Percentiles rank a stretch among this genome's conserved stretches.
These are phyloP conservation scores for Stagonosporopsis rhizophila DNA, from an alignment of 2,329 filamentous ascomycete species.

Conservation along the genomic window DNA sequence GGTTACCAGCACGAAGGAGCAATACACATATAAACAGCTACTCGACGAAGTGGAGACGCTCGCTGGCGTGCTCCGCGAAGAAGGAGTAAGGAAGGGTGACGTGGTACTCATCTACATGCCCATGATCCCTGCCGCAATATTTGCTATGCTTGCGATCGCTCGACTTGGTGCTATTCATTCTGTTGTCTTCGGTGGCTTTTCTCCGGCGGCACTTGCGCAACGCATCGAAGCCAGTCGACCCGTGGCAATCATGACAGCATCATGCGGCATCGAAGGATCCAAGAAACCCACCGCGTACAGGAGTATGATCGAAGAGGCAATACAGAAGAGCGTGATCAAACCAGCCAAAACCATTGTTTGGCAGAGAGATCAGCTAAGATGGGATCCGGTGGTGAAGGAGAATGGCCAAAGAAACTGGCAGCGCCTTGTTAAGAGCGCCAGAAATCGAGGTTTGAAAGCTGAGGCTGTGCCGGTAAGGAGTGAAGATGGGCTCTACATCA, in stretches of 20 bases:
- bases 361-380: slow-evolving; percentile 79
- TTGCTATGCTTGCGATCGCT: slow-evolving; percentile 82
- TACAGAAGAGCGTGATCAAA: slow-evolving; percentile 72
- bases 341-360: slow-evolving; percentile 78
- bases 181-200: slow-evolving; percentile 94
- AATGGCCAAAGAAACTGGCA: slow-evolving; percentile 82
- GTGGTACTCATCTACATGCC: slow-evolving; percentile 96
- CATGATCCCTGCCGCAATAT: slow-evolving; percentile 90
- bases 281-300: slow-evolving; percentile 81
- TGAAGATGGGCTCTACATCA: slow-evolving; percentile 84
- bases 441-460: slow-evolving; percentile 70
- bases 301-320: slow-evolving; percentile 76
- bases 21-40: slow-evolving; percentile 76
- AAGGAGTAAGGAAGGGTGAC: slow-evolving; percentile 83
- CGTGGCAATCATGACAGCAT: slow-evolving; percentile 81
- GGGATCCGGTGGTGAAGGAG: slow-evolving; percentile 72
- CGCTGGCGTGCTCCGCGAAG: slow-evolving; percentile 80
- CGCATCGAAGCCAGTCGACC: slow-evolving; percentile 84
- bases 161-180: slow-evolving; percentile 87
- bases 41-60: slow-evolving; percentile 81
- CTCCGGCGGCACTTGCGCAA: slow-evolving; percentile 79
- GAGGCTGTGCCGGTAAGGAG: slow-evolving; percentile 80
- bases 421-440: slow-evolving; percentile 73
- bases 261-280: slow-evolving; percentile 86
- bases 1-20: slow-evolving; percentile 75